phyloP scores from a whole-genome alignment of 2,329 filamentous ascomycete genomes.

The Leptographium procerum region DNA sequence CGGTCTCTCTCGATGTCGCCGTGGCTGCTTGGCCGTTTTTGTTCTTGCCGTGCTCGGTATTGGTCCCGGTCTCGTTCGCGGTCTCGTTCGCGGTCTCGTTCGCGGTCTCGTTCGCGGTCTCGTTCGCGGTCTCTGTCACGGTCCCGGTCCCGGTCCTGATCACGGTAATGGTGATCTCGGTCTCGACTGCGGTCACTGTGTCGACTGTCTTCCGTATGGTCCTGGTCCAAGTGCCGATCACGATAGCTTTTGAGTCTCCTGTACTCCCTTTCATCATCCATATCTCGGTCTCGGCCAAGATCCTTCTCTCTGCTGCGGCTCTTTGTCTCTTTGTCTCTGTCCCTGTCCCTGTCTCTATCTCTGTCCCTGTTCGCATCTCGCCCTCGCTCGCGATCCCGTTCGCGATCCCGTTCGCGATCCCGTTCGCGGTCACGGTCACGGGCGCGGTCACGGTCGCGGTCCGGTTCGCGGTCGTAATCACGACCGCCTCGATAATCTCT shows the following conservation, averaged over 20 bases:
- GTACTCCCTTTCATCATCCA: neutral
- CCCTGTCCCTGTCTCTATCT: neutral
- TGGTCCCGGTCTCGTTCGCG: conserved; percentile 21
- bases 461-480: conserved; percentile 22
- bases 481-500: conserved; percentile 6
- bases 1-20: conserved; percentile 34
- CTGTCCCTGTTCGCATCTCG: conserved; percentile 15
- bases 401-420: conserved; percentile 20
- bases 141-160: conserved; percentile 4
- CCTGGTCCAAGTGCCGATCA: conserved; percentile 13
- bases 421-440: conserved; percentile 21
- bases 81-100: conserved; percentile 12
- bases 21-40: conserved; percentile 37
- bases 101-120: conserved; percentile 19
- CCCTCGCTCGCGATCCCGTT: conserved; percentile 19
- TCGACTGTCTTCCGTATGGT: conserved; percentile 20
- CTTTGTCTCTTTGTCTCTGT: conserved; percentile 14
- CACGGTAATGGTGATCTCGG: conserved; percentile 19
- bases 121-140: conserved; percentile 2
- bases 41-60: conserved; percentile 24
- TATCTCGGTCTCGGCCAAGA: conserved; percentile 10
- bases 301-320: conserved; percentile 13
- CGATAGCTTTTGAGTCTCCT: conserved; percentile 5
- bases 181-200: conserved; percentile 22
- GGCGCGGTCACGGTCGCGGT: conserved; percentile 20